phyloP scores from a whole-genome alignment of 257 asterid species.

The Eucommia ulmoides region DNA sequence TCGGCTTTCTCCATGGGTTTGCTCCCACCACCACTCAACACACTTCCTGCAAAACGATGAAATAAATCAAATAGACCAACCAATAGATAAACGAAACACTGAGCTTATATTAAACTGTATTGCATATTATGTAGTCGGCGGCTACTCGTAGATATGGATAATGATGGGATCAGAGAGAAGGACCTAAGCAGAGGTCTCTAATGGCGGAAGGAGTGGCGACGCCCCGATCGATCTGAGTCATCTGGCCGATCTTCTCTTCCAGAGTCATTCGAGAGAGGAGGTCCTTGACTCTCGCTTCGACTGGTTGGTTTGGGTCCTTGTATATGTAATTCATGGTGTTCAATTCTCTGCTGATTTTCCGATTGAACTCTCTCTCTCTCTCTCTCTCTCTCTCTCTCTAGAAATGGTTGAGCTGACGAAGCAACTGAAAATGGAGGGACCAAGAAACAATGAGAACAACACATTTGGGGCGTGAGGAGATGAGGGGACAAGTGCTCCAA shows the following conservation, averaged over 20 bases:
- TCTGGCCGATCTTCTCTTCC: constrained; percentile 18
- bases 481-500: too few species aligned
- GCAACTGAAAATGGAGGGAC: too few species aligned
- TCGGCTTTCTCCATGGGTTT: constrained; percentile 28
- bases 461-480: too few species aligned
- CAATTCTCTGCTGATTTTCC: too few species aligned
- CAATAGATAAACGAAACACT: neutral
- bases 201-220: constrained; percentile 11
- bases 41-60: constrained; percentile 15
- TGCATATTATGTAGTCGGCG: neutral
- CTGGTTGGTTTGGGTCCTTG: constrained; percentile 17
- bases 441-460: too few species aligned
- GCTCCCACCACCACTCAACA: constrained; percentile 38
- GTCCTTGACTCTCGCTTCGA: constrained; percentile 11
- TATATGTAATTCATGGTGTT: too few species aligned
- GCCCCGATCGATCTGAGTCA: constrained; percentile 18
- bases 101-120: neutral
- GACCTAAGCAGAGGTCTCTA: neutral
- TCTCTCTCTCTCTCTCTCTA: too few species aligned
- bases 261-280: constrained; percentile 17
- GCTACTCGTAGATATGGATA: neutral
- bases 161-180: neutral
- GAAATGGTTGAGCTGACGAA: too few species aligned
- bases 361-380: too few species aligned
- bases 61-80: neutral